Evolutionary conservation across 306 rosid genomes (phyloP).

Genomic region (Cucumis cinereus): DNA sequence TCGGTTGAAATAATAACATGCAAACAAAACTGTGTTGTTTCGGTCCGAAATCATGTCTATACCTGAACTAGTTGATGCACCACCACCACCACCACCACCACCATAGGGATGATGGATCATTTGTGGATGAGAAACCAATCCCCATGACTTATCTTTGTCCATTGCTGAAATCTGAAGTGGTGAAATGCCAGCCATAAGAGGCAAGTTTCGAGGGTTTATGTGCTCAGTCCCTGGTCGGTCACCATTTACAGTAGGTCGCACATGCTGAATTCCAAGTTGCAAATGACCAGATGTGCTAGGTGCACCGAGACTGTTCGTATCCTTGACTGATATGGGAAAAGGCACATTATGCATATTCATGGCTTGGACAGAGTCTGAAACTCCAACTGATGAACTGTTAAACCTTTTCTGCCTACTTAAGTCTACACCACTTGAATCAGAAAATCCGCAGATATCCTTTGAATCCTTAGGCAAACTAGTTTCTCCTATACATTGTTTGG

Average conservation of each 20-base stretch:
- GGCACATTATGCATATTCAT: slow-evolving; percentile 52
- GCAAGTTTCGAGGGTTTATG: slow-evolving; percentile 49
- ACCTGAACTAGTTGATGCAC: slow-evolving; percentile 60
- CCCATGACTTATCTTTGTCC: slow-evolving; percentile 78
- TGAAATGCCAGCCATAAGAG: slow-evolving; percentile 62
- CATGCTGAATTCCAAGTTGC: slow-evolving; percentile 61
- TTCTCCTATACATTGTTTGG: slow-evolving; percentile 25
- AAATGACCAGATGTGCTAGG: slow-evolving; percentile 25
- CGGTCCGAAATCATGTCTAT: slow-evolving; percentile 4
- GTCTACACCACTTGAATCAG: slow-evolving; percentile 22
- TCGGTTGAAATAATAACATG: not conserved
- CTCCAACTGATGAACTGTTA: slow-evolving; percentile 35
- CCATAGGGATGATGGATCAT: slow-evolving; percentile 49
- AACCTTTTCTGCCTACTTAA: slow-evolving; percentile 60
- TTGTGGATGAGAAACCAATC: slow-evolving; percentile 62
- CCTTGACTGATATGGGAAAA: slow-evolving; percentile 42
- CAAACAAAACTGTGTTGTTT: not conserved
- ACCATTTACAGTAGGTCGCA: slow-evolving; percentile 35
- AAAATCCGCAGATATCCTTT: slow-evolving; percentile 39
- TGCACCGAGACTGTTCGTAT: slow-evolving; percentile 18
- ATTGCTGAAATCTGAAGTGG: slow-evolving; percentile 67
- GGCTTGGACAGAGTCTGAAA: slow-evolving; percentile 45
- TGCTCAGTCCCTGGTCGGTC: slow-evolving; percentile 48
- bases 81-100: slow-evolving; percentile 32
- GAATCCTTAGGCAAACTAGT: slow-evolving; percentile 43